These are phyloP conservation scores for Prillingera fragicola DNA, from an alignment of 1,284 basidiomycete genomes.

Conservation along the genomic window DNA sequence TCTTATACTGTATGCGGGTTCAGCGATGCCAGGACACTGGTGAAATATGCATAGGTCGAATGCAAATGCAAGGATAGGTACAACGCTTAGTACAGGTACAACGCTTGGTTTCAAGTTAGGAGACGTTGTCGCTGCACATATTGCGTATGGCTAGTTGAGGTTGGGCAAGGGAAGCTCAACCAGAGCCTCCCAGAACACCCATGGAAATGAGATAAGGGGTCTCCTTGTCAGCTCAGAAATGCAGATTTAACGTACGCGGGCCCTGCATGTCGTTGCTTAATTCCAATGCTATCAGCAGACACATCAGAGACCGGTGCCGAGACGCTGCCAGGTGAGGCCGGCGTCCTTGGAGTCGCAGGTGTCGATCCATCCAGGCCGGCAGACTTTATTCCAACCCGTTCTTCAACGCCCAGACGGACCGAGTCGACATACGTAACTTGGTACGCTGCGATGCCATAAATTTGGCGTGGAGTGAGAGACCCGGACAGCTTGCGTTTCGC, in stretches of 20 bases:
- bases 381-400: conserved; percentile 2
- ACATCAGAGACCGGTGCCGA: no score
- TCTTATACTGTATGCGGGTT: no score
- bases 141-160: not conserved
- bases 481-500: conserved; percentile 5
- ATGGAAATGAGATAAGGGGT: conserved; percentile 28
- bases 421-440: conserved; percentile 23
- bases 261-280: no score
- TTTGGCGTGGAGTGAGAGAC: conserved; percentile 7
- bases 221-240: conserved; percentile 5
- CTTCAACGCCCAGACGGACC: conserved; percentile 4
- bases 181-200: conserved; percentile 24
- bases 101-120: no score
- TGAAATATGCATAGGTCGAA: no score
- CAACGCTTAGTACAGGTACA: no score
- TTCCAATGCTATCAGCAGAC: no score
- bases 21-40: no score
- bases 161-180: conserved; percentile 11
- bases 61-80: no score
- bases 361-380: not conserved
- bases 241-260: no score
- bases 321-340: not conserved
- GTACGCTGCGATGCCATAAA: conserved; percentile 29
- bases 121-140: no score
- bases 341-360: conserved; percentile 7